A percentile compares a stretch with the other conserved stretches of the same genome.
phyloP scores from a whole-genome alignment of 2,329 filamentous ascomycete genomes.

The Madurella fahalii region DNA sequence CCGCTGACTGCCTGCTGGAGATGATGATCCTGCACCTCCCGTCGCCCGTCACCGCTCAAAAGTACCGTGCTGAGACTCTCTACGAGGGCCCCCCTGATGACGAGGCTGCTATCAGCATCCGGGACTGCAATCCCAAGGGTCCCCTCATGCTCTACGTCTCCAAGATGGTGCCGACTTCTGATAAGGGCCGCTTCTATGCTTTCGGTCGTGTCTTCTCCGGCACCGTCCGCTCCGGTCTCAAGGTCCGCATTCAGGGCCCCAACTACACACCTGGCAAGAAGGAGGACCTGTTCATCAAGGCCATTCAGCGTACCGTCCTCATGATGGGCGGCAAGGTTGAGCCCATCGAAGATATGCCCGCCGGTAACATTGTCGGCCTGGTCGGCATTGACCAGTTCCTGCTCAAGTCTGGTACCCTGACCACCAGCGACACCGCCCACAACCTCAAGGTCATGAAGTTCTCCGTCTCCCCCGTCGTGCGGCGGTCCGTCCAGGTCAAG shows the following conservation, averaged over 20 bases:
- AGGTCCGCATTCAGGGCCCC: conserved; percentile 99
- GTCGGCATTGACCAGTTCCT: conserved; percentile 99
- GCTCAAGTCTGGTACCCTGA: conserved; percentile 99
- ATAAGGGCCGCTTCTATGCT: conserved; percentile 99
- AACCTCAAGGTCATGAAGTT: conserved; percentile 99
- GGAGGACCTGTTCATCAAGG: conserved; percentile 99
- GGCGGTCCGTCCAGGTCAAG: conserved; percentile 98
- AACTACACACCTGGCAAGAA: conserved; percentile 99
- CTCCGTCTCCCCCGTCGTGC: conserved; percentile 98
- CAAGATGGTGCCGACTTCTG: conserved; percentile 99
- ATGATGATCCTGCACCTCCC: conserved; percentile 99
- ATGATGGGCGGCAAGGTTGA: conserved; percentile 99
- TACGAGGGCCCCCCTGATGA: conserved; percentile 98
- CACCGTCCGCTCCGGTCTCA: conserved; percentile 95
- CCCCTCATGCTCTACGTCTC: conserved; percentile 99
- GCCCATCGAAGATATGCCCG: conserved; percentile 97
- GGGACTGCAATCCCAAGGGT: conserved; percentile 95
- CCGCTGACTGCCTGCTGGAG: conserved; percentile 95
- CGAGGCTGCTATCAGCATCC: conserved; percentile 90
- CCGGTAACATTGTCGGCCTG: conserved; percentile 99
- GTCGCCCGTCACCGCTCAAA: conserved; percentile 91
- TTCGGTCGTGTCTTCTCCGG: conserved; percentile 99
- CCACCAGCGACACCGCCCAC: conserved; percentile 94
- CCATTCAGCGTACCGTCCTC: conserved; percentile 98
- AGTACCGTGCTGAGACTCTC: conserved; percentile 95